phyloP scores from a whole-genome alignment of 2,329 filamentous ascomycete species.

The Diaporthe destruens region DNA sequence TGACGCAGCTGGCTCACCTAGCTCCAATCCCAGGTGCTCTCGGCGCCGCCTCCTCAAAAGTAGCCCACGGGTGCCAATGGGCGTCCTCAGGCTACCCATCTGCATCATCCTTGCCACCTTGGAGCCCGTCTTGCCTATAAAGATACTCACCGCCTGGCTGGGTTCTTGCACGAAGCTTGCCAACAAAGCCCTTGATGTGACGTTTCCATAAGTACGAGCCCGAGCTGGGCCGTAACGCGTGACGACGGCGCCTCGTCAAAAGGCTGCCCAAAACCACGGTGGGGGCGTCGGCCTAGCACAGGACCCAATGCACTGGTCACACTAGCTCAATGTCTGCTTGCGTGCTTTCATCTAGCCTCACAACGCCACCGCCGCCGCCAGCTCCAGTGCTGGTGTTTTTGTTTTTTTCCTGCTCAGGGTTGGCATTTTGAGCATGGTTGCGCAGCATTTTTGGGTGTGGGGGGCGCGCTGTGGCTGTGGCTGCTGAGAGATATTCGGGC shows the following conservation, averaged over 20 bases:
- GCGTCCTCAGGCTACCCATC: constrained; percentile 40
- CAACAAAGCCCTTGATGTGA: constrained; percentile 36
- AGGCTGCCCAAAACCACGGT: constrained; percentile 20
- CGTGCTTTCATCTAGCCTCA: constrained; percentile 19
- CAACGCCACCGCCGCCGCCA: background rate
- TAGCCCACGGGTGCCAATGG: constrained; percentile 17
- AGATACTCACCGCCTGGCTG: constrained; percentile 50
- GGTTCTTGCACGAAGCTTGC: constrained; percentile 42
- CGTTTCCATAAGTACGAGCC: constrained; percentile 31
- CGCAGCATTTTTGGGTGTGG: background rate
- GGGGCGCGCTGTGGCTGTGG: too few relatives aligned
- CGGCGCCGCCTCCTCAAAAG: constrained; percentile 29
- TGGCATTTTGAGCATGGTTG: background rate
- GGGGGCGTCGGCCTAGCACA: constrained; percentile 28
- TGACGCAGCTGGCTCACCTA: constrained; percentile 17
- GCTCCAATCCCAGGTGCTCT: constrained; percentile 22
- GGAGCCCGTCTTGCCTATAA: constrained; percentile 45
- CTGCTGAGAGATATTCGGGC: constrained; percentile 17
- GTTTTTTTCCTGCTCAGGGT: too few relatives aligned
- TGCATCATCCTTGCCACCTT: constrained; percentile 49
- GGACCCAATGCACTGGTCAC: constrained; percentile 34
- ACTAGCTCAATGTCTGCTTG: constrained; percentile 29
- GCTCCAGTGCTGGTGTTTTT: background rate
- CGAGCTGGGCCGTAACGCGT: constrained; percentile 30
- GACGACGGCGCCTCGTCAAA: constrained; percentile 15